Percentiles rank a stretch among this genome's conserved stretches.
Conservation (phyloP, 306 rosid species). For the Acacia melanoxylon region DNA sequence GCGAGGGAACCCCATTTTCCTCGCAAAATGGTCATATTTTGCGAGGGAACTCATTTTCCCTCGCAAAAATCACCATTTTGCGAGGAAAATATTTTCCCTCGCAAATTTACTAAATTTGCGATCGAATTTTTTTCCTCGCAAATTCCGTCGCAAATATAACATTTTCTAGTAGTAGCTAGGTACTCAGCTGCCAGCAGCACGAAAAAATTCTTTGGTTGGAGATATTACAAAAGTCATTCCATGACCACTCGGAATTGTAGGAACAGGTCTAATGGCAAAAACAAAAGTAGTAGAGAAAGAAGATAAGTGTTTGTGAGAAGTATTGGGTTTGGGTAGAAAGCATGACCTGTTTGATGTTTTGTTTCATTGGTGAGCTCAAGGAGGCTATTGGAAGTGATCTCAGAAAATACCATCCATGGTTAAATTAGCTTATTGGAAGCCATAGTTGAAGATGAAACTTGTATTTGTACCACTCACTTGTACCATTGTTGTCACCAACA, state of each 20-base stretch:
- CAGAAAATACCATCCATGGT: conserved; percentile 50
- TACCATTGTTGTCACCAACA: conserved; percentile 12
- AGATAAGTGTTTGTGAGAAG: conserved; percentile 20
- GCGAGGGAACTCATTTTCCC: no score
- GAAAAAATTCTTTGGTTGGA: conserved; percentile 44
- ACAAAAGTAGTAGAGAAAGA: conserved; percentile 59
- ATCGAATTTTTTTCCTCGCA: no score
- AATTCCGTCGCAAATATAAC: no score
- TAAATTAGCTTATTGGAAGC: neutral
- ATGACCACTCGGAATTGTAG: conserved; percentile 26
- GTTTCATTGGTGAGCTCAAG: conserved; percentile 56
- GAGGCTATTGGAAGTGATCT: conserved; percentile 44
- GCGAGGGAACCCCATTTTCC: no score
- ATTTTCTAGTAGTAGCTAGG: no score
- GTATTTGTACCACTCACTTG: neutral
- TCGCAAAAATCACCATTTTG: no score
- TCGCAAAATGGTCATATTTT: no score
- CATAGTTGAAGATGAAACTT: neutral
- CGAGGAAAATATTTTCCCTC: no score
- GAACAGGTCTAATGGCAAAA: neutral
- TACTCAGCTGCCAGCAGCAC: conserved; percentile 6
- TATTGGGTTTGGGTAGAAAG: conserved; percentile 39
- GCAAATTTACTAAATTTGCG: no score
- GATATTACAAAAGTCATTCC: conserved; percentile 61
- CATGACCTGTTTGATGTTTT: conserved; percentile 45